A percentile compares a stretch with the other conserved stretches of the same genome.
Evolutionary conservation across 1,139 yeast species (phyloP).

Genomic region (Suhomyces coccinellae): DNA sequence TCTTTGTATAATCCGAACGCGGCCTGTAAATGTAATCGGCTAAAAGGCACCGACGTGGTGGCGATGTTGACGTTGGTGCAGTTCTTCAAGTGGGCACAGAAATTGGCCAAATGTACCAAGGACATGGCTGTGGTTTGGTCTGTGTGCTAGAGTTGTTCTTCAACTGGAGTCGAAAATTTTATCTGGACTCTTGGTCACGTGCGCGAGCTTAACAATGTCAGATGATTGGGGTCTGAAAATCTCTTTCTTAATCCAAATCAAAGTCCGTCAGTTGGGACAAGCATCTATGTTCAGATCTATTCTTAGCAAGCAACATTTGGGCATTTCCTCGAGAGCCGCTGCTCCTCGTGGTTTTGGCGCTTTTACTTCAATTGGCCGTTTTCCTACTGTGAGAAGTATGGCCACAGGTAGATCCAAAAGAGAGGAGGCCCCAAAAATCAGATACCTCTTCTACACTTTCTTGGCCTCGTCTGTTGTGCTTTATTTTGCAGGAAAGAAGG

Average conservation of each 20-base stretch:
- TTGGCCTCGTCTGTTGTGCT: constrained; percentile 55
- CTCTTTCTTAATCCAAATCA: neutral
- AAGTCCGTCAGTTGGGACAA: neutral
- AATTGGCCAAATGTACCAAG: constrained; percentile 76
- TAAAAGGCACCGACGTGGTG: constrained; percentile 80
- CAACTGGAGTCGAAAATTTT: constrained; percentile 8
- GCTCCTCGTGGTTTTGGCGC: neutral
- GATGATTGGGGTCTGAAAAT: constrained; percentile 4
- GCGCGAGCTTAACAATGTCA: neutral
- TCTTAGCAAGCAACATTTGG: neutral
- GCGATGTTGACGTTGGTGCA: constrained; percentile 75
- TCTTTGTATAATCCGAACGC: constrained; percentile 85
- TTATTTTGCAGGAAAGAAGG: constrained; percentile 49
- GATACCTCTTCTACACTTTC: constrained; percentile 51
- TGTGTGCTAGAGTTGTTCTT: neutral
- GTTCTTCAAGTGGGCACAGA: constrained; percentile 88
- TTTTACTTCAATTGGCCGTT: neutral
- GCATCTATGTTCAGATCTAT: constrained; percentile 2
- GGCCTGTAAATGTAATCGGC: constrained; percentile 78
- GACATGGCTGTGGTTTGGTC: constrained; percentile 54
- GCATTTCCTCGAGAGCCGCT: neutral
- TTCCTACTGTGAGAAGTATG: neutral
- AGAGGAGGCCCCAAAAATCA: constrained; percentile 42
- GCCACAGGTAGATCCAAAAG: neutral
- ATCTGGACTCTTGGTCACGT: constrained; percentile 8